Conservation (phyloP, 495 filamentous ascomycete species). For the Hypomontagnella monticulosa region DNA sequence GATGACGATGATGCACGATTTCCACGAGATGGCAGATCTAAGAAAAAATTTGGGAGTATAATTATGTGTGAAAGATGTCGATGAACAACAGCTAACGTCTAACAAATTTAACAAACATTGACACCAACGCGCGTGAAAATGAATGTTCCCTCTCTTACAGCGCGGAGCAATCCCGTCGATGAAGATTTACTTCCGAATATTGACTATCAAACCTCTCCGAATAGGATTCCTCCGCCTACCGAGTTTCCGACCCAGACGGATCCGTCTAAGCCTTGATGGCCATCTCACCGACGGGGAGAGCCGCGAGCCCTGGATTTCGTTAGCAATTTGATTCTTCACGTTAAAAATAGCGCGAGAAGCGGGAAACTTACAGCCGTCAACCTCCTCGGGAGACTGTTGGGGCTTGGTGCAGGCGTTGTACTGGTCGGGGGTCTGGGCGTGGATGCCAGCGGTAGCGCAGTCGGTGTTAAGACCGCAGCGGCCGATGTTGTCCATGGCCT, state of each 20-base stretch:
- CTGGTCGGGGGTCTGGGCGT: conserved; percentile 51
- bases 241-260: not conserved
- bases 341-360: not conserved
- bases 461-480: conserved; percentile 65
- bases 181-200: not conserved
- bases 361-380: conserved; percentile 60
- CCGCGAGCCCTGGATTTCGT: conserved; percentile 55
- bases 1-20: too few relatives aligned
- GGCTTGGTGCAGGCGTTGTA: conserved; percentile 60
- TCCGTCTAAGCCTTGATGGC: conserved; percentile 59
- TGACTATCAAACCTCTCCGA: not conserved
- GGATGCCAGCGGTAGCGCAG: conserved; percentile 59
- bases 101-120: conserved; percentile 29
- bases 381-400: conserved; percentile 60
- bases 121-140: conserved; percentile 27
- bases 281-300: conserved; percentile 62
- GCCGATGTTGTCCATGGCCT: conserved; percentile 63
- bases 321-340: not conserved
- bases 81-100: conserved; percentile 36
- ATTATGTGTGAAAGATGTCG: conserved; percentile 31
- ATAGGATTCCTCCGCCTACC: not conserved
- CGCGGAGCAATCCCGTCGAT: not conserved
- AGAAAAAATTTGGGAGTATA: conserved; percentile 21
- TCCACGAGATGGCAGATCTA: not conserved
- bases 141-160: conserved; percentile 18